Conservation (phyloP, 1,284 basidiomycete genomes). For the Leccinum pachyderme region DNA sequence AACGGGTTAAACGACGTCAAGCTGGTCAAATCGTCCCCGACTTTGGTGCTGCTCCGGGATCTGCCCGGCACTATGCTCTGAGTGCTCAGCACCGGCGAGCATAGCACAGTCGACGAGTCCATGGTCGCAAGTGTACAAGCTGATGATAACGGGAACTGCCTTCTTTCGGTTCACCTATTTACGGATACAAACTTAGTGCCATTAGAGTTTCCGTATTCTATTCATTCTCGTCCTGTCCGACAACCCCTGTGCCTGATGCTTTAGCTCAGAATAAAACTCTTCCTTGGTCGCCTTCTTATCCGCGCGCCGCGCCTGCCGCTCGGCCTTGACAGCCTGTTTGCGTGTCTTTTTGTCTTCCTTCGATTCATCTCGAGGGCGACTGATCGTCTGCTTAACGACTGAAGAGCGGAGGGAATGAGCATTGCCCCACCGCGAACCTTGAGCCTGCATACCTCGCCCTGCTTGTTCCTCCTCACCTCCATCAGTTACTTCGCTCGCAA, state of each 20-base stretch:
- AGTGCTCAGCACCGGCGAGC: conserved; percentile 40
- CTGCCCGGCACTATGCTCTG: conserved; percentile 46
- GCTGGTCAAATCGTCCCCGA: conserved; percentile 65
- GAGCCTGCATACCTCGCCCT: conserved; percentile 25
- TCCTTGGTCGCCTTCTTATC: conserved; percentile 84
- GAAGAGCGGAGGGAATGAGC: conserved; percentile 11
- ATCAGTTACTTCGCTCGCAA: conserved; percentile 33
- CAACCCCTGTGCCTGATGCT: conserved; percentile 62
- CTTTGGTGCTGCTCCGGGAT: conserved; percentile 61
- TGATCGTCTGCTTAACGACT: conserved; percentile 49
- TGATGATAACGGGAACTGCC: conserved; percentile 6
- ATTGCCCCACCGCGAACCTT: not conserved
- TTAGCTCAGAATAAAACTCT: conserved; percentile 73
- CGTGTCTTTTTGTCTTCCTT: conserved; percentile 86
- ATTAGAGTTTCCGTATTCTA: conserved; percentile 24
- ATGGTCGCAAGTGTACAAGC: conserved; percentile 13
- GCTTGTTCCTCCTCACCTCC: conserved; percentile 33
- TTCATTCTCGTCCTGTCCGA: conserved; percentile 31
- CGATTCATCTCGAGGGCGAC: conserved; percentile 77
- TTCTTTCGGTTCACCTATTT: conserved; percentile 18
- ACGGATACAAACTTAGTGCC: conserved; percentile 2
- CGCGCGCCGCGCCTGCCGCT: conserved; percentile 69
- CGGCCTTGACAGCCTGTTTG: conserved; percentile 85
- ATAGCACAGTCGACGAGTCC: conserved; percentile 31
- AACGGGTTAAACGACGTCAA: conserved; percentile 84